These are phyloP conservation scores for Hypoxylon sp. DNA, from an alignment of 2,329 filamentous ascomycete genomes.

Conservation along the genomic window DNA sequence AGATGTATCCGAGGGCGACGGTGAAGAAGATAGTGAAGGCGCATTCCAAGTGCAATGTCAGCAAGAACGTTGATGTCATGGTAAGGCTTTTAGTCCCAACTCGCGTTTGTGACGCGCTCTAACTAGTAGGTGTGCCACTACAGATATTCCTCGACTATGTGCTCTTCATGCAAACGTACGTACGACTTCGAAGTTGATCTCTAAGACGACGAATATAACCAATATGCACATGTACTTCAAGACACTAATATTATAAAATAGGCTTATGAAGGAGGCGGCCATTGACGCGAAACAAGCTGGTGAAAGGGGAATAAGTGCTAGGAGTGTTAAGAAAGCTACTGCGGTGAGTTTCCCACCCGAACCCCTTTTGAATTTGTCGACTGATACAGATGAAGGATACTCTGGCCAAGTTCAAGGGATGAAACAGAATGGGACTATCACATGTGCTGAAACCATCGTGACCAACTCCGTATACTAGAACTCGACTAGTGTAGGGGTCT, in stretches of 20 bases:
- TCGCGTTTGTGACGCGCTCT: slow-evolving; percentile 51
- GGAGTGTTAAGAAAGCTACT: slow-evolving; percentile 82
- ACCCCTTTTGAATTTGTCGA: slow-evolving; percentile 4
- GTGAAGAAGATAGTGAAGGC: slow-evolving; percentile 93
- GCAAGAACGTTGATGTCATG: slow-evolving; percentile 88
- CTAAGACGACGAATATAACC: background rate
- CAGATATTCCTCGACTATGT: slow-evolving; percentile 89
- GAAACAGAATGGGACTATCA: slow-evolving; percentile 50
- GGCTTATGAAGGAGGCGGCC: slow-evolving; percentile 83
- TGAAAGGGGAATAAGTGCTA: slow-evolving; percentile 80
- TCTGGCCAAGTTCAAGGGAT: slow-evolving; percentile 78
- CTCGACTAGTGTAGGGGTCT: slow-evolving; percentile 3
- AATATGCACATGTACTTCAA: slow-evolving; percentile 59
- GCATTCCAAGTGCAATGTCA: slow-evolving; percentile 83
- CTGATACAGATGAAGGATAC: slow-evolving; percentile 65
- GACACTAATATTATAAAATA: slow-evolving; percentile 54
- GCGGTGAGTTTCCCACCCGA: slow-evolving; percentile 68
- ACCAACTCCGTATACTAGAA: background rate
- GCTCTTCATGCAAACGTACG: slow-evolving; percentile 80
- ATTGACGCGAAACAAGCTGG: slow-evolving; percentile 82
- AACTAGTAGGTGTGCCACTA: slow-evolving; percentile 26
- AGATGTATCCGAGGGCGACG: slow-evolving; percentile 85
- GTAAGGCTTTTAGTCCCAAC: slow-evolving; percentile 64
- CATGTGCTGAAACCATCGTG: slow-evolving; percentile 1
- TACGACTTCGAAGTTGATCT: slow-evolving; percentile 41